phyloP scores from a whole-genome alignment of 2,329 filamentous ascomycete species.

The Didymella lethalis region DNA sequence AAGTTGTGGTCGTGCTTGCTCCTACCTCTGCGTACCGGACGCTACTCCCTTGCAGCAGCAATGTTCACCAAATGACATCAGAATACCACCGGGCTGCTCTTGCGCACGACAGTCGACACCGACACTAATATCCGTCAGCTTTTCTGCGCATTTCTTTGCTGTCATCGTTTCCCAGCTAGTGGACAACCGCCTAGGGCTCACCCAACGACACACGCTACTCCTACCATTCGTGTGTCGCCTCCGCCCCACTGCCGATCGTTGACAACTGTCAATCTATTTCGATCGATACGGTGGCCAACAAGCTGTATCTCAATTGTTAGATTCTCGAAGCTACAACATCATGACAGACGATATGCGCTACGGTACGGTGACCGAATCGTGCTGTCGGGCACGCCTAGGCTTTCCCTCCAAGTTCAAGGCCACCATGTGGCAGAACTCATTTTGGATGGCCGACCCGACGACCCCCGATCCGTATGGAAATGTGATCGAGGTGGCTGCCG shows the following conservation, averaged over 20 bases:
- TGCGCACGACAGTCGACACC: not conserved
- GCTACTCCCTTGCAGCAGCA: not conserved
- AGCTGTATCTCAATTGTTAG: conserved; percentile 6
- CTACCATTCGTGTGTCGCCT: conserved; percentile 1
- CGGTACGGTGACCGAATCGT: conserved; percentile 12
- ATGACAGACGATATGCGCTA: conserved; percentile 2
- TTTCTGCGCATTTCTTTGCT: not conserved
- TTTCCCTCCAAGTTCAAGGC: not conserved
- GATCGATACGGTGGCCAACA: conserved; percentile 7
- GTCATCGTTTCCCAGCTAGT: not conserved
- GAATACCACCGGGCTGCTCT: not conserved
- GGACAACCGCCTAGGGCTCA: not conserved
- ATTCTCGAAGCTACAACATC: not conserved
- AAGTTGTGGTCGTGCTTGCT: not conserved
- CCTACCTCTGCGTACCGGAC: not conserved
- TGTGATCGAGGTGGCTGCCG: conserved; percentile 23
- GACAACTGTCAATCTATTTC: conserved; percentile 17
- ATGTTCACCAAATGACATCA: not conserved
- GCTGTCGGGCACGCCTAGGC: not conserved
- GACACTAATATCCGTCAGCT: not conserved
- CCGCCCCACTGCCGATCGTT: conserved; percentile 16
- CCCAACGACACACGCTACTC: conserved; percentile 1
- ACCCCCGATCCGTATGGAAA: conserved; percentile 22
- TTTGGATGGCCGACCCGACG: conserved; percentile 3
- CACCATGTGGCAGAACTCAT: conserved; percentile 6